Conservation (phyloP, 768 basidiomycete genomes). For the Suillus subluteus region DNA sequence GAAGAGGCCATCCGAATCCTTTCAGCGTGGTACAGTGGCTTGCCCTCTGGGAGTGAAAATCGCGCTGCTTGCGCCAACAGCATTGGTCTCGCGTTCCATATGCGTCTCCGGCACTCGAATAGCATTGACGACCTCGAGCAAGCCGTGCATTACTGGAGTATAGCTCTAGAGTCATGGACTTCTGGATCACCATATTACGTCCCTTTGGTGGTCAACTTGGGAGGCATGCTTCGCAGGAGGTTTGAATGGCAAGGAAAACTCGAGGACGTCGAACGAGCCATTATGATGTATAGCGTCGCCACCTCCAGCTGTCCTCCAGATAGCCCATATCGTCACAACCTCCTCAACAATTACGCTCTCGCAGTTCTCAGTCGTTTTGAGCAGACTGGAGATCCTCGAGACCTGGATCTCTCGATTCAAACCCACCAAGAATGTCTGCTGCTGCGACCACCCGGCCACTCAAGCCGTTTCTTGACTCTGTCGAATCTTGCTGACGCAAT, state of each 20-base stretch:
- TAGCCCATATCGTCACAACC: conserved; percentile 19
- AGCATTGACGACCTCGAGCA: conserved; percentile 25
- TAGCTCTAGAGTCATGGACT: conserved; percentile 17
- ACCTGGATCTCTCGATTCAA: conserved; percentile 23
- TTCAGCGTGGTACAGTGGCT: conserved; percentile 22
- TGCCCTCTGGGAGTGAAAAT: conserved; percentile 22
- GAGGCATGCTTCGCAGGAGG: conserved; percentile 22
- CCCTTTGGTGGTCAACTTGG: conserved; percentile 22
- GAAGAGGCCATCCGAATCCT: conserved; percentile 26
- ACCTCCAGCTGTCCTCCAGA: conserved; percentile 12
- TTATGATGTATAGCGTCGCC: conserved; percentile 18
- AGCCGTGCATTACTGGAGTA: conserved; percentile 22
- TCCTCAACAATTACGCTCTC: conserved; percentile 26
- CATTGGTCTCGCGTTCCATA: conserved; percentile 23
- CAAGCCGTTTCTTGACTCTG: conserved; percentile 16
- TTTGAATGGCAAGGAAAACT: conserved; percentile 23
- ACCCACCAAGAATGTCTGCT: conserved; percentile 22
- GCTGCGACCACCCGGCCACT: conserved; percentile 26
- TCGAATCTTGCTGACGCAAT: conserved; percentile 27
- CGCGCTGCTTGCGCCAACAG: conserved; percentile 21
- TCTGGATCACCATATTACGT: conserved; percentile 20
- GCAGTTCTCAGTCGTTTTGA: conserved; percentile 23
- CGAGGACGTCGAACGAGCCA: conserved; percentile 22
- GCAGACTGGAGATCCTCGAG: conserved; percentile 17
- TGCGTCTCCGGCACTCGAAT: conserved; percentile 27